Evolutionary conservation across 2,329 filamentous ascomycete species (phyloP).

Genomic region (Cryphonectria japonica): DNA sequence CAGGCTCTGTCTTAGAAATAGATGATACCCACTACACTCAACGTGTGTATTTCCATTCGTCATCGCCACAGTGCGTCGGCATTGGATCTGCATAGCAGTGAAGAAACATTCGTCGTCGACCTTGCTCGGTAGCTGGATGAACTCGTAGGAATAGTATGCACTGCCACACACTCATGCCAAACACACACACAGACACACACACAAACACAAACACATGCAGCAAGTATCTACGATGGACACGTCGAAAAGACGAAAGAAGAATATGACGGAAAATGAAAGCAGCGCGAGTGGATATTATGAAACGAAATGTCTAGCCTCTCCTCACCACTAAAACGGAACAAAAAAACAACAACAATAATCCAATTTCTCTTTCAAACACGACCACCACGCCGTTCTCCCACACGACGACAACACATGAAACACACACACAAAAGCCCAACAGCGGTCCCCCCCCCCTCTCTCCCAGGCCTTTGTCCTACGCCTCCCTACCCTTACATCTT

Average conservation of each 20-base stretch:
- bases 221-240: background rate
- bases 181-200: background rate
- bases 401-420: background rate
- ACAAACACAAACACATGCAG: too few relatives aligned
- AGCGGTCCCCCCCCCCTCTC: too few relatives aligned
- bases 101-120: background rate
- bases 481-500: background rate
- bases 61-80: background rate
- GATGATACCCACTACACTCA: background rate
- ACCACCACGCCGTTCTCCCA: background rate
- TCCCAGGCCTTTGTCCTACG: background rate
- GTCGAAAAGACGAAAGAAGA: background rate
- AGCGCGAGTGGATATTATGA: constrained; percentile 7
- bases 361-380: background rate
- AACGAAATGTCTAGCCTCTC: constrained; percentile 4
- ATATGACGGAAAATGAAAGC: background rate
- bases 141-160: background rate
- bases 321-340: background rate
- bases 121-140: background rate
- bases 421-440: too few relatives aligned
- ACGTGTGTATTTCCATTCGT: background rate
- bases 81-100: too few relatives aligned
- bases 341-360: background rate
- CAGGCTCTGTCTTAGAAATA: background rate
- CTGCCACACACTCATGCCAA: background rate